phyloP scores from a whole-genome alignment of 2,329 filamentous ascomycete genomes.

The Davidsoniella virescens region DNA sequence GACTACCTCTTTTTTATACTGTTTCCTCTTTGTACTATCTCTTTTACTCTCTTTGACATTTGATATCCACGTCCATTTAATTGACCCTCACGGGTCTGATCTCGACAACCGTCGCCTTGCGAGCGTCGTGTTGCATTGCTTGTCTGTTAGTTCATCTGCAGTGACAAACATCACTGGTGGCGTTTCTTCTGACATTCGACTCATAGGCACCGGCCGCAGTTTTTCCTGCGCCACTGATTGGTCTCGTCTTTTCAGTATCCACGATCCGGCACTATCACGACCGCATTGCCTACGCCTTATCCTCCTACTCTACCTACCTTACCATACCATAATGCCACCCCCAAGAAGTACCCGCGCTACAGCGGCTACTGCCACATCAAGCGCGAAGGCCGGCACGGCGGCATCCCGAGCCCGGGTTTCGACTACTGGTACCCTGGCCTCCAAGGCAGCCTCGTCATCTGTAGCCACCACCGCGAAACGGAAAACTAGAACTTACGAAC shows the following conservation, averaged over 20 bases:
- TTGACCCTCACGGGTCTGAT: no score
- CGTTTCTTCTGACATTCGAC: no score
- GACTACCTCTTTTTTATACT: no score
- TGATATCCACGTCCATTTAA: no score
- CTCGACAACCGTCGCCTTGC: no score
- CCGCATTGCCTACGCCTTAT: not conserved
- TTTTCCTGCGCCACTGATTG: no score
- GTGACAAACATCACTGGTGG: no score
- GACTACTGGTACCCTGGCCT: constrained; percentile 22
- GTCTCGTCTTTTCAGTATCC: no score
- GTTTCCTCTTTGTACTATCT: no score
- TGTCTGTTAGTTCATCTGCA: no score
- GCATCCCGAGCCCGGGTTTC: constrained; percentile 30
- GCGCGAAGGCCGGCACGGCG: constrained; percentile 31
- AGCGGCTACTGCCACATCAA: constrained; percentile 15
- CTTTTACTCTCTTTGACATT: no score
- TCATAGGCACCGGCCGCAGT: no score
- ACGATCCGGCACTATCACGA: not conserved
- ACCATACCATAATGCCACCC: not conserved
- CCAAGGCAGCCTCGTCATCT: constrained; percentile 21
- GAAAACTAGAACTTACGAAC: constrained; percentile 39
- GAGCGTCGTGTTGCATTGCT: not conserved
- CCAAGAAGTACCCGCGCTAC: constrained; percentile 9
- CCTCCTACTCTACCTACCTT: not conserved
- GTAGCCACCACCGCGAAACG: constrained; percentile 16